Percentiles rank a stretch among this genome's conserved stretches.
These are phyloP conservation scores for Carex myosuroides DNA, from an alignment of 176 grass and related monocot species.

Conservation along the genomic window DNA sequence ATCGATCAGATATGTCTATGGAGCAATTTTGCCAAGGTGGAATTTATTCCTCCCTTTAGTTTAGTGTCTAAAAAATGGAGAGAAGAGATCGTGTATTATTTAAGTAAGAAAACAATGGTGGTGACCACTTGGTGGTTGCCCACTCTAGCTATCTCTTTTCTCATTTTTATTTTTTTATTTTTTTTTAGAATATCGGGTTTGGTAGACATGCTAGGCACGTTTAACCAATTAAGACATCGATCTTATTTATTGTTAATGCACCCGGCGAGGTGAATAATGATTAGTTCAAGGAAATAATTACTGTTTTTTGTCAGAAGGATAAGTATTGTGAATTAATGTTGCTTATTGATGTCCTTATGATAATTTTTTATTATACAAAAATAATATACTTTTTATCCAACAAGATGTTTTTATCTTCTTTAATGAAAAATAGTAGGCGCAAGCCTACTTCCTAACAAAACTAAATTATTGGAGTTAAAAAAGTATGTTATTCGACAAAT, in stretches of 20 bases:
- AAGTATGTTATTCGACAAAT: not conserved
- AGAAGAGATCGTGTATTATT: not conserved
- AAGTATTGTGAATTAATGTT: not conserved
- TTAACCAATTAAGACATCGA: conserved; percentile 5
- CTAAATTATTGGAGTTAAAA: not conserved
- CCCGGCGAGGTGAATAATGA: not conserved
- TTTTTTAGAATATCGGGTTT: not conserved
- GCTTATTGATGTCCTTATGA: not conserved
- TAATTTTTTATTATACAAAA: not conserved
- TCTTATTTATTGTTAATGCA: not conserved
- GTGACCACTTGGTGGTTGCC: conserved; percentile 26
- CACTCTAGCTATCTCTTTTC: not conserved
- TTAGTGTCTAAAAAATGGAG: not conserved
- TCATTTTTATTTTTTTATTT: not conserved
- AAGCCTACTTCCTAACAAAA: not conserved
- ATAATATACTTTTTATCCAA: not conserved
- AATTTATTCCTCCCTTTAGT: not conserved
- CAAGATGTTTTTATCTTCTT: not conserved
- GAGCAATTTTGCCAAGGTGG: not conserved
- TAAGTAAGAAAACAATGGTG: not conserved
- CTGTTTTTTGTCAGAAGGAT: not conserved
- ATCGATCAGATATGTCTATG: not conserved
- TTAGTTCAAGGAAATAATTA: conserved; percentile 1
- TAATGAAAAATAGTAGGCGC: not conserved
- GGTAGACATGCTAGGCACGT: conserved; percentile 21